Conservation (phyloP, 1,139 yeast species). For the Suhomyces wounanorum region DNA sequence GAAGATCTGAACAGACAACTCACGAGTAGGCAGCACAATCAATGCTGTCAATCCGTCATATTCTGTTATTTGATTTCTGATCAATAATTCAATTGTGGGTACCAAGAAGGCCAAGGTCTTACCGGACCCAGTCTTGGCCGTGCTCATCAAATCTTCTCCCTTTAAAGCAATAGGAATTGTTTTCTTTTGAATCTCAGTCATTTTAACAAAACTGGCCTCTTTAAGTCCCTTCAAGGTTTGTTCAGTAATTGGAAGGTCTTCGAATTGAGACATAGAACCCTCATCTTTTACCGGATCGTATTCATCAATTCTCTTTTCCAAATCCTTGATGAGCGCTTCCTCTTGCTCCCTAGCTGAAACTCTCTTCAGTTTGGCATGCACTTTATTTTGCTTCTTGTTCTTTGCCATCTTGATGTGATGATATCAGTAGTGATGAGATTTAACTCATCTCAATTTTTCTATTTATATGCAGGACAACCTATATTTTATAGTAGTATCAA, state of each 20-base stretch:
- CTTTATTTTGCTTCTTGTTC: slow-evolving; percentile 20
- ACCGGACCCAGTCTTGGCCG: slow-evolving; percentile 97
- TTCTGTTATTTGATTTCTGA: slow-evolving; percentile 78
- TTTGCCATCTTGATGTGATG: slow-evolving; percentile 25
- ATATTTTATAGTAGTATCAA: too few relatives aligned
- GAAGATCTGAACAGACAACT: slow-evolving; percentile 89
- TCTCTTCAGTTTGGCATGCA: slow-evolving; percentile 23
- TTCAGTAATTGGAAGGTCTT: slow-evolving; percentile 74
- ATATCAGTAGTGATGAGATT: not conserved
- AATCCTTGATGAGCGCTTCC: slow-evolving; percentile 43
- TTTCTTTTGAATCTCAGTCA: slow-evolving; percentile 85
- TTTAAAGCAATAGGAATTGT: slow-evolving; percentile 77
- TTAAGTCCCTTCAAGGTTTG: slow-evolving; percentile 71
- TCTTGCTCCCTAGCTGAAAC: slow-evolving; percentile 37
- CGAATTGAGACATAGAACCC: slow-evolving; percentile 41
- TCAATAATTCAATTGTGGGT: slow-evolving; percentile 76
- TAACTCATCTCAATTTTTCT: slow-evolving; percentile 11
- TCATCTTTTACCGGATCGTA: slow-evolving; percentile 46
- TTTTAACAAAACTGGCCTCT: slow-evolving; percentile 65
- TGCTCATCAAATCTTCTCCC: slow-evolving; percentile 84
- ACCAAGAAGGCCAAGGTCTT: slow-evolving; percentile 89
- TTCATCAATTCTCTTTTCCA: slow-evolving; percentile 52
- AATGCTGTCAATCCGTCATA: slow-evolving; percentile 92
- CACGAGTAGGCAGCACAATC: slow-evolving; percentile 91
- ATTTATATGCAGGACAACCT: slow-evolving; percentile 8